A percentile compares a stretch with the other conserved stretches of the same genome.
Evolutionary conservation across 345 rosid genomes (phyloP).

Genomic region (Populus alba): DNA sequence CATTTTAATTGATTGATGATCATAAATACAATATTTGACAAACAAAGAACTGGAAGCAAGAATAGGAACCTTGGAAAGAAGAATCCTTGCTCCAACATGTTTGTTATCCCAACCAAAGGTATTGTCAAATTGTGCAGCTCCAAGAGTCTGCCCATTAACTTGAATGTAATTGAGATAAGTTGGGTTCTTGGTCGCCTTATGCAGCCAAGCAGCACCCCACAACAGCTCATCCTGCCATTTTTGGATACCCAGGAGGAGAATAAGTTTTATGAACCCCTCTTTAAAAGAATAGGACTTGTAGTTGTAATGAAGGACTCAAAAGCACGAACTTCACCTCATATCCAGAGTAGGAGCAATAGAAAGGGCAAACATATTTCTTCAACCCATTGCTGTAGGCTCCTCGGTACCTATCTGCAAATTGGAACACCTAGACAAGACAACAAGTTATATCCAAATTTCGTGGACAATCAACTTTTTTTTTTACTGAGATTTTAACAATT

Average conservation of each 20-base stretch:
- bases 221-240: slow-evolving; percentile 31
- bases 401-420: slow-evolving; percentile 55
- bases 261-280: background rate
- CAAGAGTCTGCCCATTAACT: slow-evolving; percentile 26
- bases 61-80: slow-evolving; percentile 25
- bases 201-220: slow-evolving; percentile 39
- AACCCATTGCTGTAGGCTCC: slow-evolving; percentile 56
- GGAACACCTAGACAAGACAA: slow-evolving; percentile 41
- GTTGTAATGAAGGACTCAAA: too few relatives aligned
- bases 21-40: background rate
- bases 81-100: slow-evolving; percentile 37
- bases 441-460: background rate
- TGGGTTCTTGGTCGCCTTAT: slow-evolving; percentile 31
- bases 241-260: background rate
- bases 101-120: slow-evolving; percentile 40
- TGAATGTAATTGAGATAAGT: slow-evolving; percentile 30
- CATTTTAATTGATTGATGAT: background rate
- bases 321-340: slow-evolving; percentile 37
- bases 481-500: background rate
- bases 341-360: slow-evolving; percentile 57
- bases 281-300: background rate
- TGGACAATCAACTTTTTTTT: too few relatives aligned
- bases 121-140: slow-evolving; percentile 32
- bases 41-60: background rate
- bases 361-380: slow-evolving; percentile 48